Percentiles rank a stretch among this genome's conserved stretches.
Evolutionary conservation across 371 early-diverging fungal genomes (phyloP).

Genomic region (Spraguea lophii): DNA sequence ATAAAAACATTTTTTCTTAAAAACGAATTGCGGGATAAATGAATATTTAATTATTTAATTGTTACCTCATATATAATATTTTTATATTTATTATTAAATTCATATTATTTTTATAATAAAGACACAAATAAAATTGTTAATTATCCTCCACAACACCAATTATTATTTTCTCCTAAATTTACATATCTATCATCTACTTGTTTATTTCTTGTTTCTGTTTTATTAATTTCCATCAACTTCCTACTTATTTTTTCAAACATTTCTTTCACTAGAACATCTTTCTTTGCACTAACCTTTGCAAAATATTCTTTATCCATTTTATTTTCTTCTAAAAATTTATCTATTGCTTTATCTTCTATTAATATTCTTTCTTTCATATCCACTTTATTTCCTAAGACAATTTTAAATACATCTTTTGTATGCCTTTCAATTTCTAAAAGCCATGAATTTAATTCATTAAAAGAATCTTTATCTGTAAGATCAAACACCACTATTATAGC

Average conservation of each 20-base stretch:
- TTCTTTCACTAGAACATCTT: constrained; percentile 19
- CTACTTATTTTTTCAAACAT: constrained; percentile 19
- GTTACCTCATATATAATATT: too few species aligned
- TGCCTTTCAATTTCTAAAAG: constrained; percentile 85
- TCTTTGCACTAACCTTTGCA: constrained; percentile 32
- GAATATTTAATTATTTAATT: too few species aligned
- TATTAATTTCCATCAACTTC: constrained; percentile 9
- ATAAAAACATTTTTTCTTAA: too few species aligned
- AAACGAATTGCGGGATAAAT: too few species aligned
- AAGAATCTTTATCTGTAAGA: constrained; percentile 82
- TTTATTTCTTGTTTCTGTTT: too few species aligned
- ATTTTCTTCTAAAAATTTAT: constrained; percentile 27
- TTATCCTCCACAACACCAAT: too few species aligned
- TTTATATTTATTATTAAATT: too few species aligned
- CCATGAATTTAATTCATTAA: constrained; percentile 88
- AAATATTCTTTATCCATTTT: constrained; percentile 14
- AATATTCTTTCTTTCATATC: constrained; percentile 69
- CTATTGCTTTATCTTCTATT: constrained; percentile 48
- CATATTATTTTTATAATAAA: too few species aligned
- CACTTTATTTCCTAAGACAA: constrained; percentile 90
- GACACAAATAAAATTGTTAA: too few species aligned
- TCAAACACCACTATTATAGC: constrained; percentile 96
- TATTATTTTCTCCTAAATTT: too few species aligned
- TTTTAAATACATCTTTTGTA: constrained; percentile 77
- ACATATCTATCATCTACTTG: too few species aligned